These are phyloP conservation scores for Physaria fendleri DNA, from an alignment of 345 rosid genomes.

Conservation along the genomic window DNA sequence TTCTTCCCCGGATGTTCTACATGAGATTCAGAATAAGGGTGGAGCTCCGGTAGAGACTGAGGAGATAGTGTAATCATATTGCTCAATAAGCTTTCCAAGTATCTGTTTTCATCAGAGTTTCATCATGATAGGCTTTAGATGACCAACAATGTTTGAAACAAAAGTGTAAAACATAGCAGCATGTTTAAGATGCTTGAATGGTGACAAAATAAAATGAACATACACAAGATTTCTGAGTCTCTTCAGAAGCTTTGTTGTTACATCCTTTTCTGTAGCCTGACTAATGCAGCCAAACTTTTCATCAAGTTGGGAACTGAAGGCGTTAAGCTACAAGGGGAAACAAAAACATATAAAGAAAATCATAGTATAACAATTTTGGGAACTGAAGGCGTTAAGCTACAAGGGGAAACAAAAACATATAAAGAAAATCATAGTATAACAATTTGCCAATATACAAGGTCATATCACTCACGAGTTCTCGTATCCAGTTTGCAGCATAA, in stretches of 20 bases:
- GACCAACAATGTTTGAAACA: conserved; percentile 9
- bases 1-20: conserved; percentile 32
- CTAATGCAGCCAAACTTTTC: conserved; percentile 46
- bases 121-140: conserved; percentile 6
- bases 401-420: conserved; percentile 17
- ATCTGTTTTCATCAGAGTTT: conserved; percentile 44
- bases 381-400: conserved; percentile 77
- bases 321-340: conserved; percentile 55
- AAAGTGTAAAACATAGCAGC: conserved; percentile 4
- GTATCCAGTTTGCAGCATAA: conserved; percentile 70
- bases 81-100: conserved; percentile 68
- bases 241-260: conserved; percentile 56
- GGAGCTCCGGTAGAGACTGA: conserved; percentile 59
- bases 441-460: conserved; percentile 2
- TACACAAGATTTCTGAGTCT: conserved; percentile 76
- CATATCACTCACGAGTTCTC: conserved; percentile 59
- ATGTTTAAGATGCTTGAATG: not conserved
- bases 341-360: conserved; percentile 16
- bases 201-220: conserved; percentile 18
- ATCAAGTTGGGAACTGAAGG: conserved; percentile 67
- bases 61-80: conserved; percentile 45
- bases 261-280: conserved; percentile 57
- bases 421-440: not conserved
- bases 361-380: conserved; percentile 31
- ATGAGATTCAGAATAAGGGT: conserved; percentile 39